phyloP scores from a whole-genome alignment of 371 early-diverging fungal species.

The Mortierella sp. region DNA sequence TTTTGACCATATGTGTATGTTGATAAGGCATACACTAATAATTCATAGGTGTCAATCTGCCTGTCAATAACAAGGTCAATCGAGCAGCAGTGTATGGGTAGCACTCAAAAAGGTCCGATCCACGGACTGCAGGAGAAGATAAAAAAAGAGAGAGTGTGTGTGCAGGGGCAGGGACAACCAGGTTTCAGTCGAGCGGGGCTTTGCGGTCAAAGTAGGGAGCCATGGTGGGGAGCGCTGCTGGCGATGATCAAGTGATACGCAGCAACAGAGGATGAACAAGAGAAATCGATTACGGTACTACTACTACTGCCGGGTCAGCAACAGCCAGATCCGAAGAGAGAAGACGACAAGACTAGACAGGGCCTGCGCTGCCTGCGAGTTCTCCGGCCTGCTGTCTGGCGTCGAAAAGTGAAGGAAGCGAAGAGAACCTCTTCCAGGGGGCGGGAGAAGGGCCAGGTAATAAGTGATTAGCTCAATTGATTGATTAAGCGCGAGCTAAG shows the following conservation, averaged over 20 bases:
- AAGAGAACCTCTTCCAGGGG: background rate
- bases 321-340: background rate
- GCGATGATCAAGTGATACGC: background rate
- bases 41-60: background rate
- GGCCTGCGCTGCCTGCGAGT: background rate
- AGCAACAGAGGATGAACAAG: background rate
- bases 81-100: too few relatives aligned
- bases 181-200: constrained; percentile 1
- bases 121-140: background rate
- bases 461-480: background rate
- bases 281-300: background rate
- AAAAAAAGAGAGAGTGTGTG: background rate
- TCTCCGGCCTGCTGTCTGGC: background rate
- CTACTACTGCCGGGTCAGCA: too few relatives aligned
- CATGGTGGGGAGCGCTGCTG: background rate
- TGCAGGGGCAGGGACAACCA: background rate
- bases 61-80: too few relatives aligned
- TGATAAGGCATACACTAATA: background rate
- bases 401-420: background rate
- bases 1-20: background rate
- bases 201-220: background rate
- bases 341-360: too few relatives aligned
- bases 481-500: background rate
- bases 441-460: background rate
- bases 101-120: background rate